Base-by-base conservation (phyloP, 345 rosid genomes). In the Syzygium aromaticum region DNA sequence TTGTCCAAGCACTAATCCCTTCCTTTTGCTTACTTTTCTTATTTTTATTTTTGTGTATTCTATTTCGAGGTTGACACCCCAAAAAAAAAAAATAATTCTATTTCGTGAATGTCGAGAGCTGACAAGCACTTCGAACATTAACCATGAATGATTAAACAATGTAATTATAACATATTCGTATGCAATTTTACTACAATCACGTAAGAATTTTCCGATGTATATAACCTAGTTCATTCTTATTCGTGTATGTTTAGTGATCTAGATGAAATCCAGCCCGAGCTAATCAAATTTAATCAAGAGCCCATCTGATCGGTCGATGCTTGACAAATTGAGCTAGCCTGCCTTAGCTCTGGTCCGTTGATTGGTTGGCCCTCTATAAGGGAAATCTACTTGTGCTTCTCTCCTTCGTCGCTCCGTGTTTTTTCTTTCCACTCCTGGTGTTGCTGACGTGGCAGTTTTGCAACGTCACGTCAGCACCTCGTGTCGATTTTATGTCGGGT, bases 11-110 rank as follows among this genome's bases (percentile, higher is more conserved):
- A 33, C 25, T 30, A 3, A 0, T 64, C 43, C 40, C 77, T 2
- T 4, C 77, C 3, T 28, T 19, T 64, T 6, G 38, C 13, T 28
- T 30, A n/a, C 3, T n/a, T 28, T 3, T 63, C 6, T 11, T 51
- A 11, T 51, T 11, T n/a, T 61, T n/a, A 13, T n/a, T 64, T 28
- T 64, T 7, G 22, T 1, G 40, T 28, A 28, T 19, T 3, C 22
- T 30, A 7, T 30, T 64, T 7, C 1, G 6, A 2, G 57, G 12
- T 51, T 11, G 52, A 51, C 52, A 2, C 11, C 52, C 52, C 52
- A 10, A 4, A 0, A 2, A 3, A 4, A 10, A 57, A 10, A 1
- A 4, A 57, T 4, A 57, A 1, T 30, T 28, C 33, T 28, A 1
- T 28, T 16, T 64, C 22, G 19, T 2, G 77, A 64, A 7, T 16